A percentile compares a stretch with the other conserved stretches of the same genome.
Conservation (phyloP, 202 grass and related monocot species). For the Thinopyrum obtusiflorum region DNA sequence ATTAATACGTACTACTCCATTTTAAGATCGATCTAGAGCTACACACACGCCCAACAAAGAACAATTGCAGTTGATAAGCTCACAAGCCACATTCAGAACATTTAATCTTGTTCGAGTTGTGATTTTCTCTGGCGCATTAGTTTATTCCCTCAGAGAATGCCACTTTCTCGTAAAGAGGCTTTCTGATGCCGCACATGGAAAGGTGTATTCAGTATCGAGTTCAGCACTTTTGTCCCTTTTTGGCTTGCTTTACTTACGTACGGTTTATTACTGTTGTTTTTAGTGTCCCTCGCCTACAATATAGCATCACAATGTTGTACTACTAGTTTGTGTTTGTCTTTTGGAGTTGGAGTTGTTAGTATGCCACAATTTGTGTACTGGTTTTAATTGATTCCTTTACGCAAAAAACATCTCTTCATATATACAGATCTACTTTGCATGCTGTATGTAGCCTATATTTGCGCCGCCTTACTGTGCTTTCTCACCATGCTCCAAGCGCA, state of each 20-base stretch:
- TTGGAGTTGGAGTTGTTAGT: not conserved
- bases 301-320: not conserved
- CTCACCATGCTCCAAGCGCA: not conserved
- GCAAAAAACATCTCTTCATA: not conserved
- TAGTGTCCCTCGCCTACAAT: not conserved
- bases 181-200: conserved; percentile 1
- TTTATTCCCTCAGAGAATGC: not conserved
- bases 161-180: conserved; percentile 26
- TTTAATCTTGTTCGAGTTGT: not conserved
- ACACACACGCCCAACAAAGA: too few relatives aligned
- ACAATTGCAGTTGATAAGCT: too few relatives aligned
- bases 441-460: not conserved
- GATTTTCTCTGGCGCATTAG: not conserved
- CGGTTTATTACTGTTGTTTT: not conserved
- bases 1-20: too few relatives aligned
- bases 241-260: conserved; percentile 17
- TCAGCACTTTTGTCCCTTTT: conserved; percentile 5
- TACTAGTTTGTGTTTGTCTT: not conserved
- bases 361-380: not conserved
- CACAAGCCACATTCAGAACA: too few relatives aligned
- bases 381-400: not conserved
- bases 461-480: not conserved
- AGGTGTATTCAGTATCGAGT: not conserved
- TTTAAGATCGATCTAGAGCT: too few relatives aligned
- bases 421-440: not conserved